A percentile compares a stretch with the other conserved stretches of the same genome.
phyloP scores from a whole-genome alignment of 2,329 filamentous ascomycete species.

The Akanthomyces lecanii region DNA sequence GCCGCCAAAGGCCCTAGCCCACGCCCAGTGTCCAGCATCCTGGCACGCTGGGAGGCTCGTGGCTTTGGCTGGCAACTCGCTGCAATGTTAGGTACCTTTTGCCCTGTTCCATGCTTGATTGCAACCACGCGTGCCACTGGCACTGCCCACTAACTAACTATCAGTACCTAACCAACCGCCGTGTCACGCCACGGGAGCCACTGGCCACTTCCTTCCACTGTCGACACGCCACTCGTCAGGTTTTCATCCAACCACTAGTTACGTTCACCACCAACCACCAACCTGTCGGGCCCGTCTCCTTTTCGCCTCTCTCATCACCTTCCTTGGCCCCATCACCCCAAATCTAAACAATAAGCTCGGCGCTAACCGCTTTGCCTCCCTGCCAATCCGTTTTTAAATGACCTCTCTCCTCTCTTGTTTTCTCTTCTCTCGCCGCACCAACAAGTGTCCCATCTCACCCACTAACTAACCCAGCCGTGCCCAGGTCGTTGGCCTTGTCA shows the following conservation, averaged over 20 bases:
- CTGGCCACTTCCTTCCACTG: too few species aligned
- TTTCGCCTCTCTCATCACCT: neutral
- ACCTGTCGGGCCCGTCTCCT: neutral
- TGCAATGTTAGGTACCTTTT: too few species aligned
- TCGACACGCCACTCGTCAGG: neutral
- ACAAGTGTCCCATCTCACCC: neutral
- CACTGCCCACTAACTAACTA: too few species aligned
- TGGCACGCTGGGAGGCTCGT: neutral
- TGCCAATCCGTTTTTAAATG: neutral
- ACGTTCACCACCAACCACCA: neutral
- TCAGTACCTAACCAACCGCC: too few species aligned
- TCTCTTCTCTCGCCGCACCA: constrained; percentile 1
- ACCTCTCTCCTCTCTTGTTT: neutral
- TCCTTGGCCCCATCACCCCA: neutral
- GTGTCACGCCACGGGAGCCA: too few species aligned
- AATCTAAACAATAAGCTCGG: neutral
- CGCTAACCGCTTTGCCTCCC: neutral
- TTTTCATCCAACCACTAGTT: neutral
- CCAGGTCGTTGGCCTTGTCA: too few species aligned
- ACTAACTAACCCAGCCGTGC: too few species aligned
- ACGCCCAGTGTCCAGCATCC: neutral
- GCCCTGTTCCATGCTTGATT: too few species aligned
- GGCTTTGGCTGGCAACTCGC: too few species aligned
- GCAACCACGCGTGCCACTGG: too few species aligned
- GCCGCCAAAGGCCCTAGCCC: neutral